Percentiles rank a stretch among this genome's conserved stretches.
Conservation (phyloP, 495 filamentous ascomycete species). For the Neurospora sp. region DNA sequence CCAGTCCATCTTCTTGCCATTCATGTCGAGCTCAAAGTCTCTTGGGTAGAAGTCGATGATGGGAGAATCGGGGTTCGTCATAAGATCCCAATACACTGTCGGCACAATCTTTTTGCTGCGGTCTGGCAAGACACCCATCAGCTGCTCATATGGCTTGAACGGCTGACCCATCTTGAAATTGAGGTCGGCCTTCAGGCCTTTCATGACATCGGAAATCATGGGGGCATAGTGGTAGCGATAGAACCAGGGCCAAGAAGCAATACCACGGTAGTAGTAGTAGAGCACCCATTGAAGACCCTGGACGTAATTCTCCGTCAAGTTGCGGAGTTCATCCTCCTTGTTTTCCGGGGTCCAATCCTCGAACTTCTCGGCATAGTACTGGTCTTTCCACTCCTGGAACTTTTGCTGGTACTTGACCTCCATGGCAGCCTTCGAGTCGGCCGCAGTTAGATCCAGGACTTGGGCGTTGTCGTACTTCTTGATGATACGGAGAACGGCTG, state of each 20-base stretch:
- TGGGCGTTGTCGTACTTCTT: constrained; percentile 85
- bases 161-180: constrained; percentile 90
- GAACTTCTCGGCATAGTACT: constrained; percentile 85
- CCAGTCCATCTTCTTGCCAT: constrained; percentile 99
- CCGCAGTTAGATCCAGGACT: constrained; percentile 65
- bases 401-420: constrained; percentile 77
- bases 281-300: constrained; percentile 98
- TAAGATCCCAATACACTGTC: constrained; percentile 73
- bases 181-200: constrained; percentile 76
- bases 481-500: constrained; percentile 73
- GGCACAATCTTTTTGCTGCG: constrained; percentile 96
- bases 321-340: constrained; percentile 69
- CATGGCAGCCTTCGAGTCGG: constrained; percentile 66
- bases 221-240: constrained; percentile 95
- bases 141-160: constrained; percentile 87
- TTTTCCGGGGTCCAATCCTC: constrained; percentile 65
- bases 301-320: constrained; percentile 90
- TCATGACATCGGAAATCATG: constrained; percentile 82
- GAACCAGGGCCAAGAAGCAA: constrained; percentile 98
- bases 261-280: constrained; percentile 94
- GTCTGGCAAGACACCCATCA: constrained; percentile 97
- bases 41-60: constrained; percentile 98
- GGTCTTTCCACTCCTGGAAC: constrained; percentile 85
- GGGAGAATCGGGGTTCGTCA: constrained; percentile 84
- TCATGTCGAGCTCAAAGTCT: constrained; percentile 98